Percentiles rank a stretch among this genome's conserved stretches.
Evolutionary conservation across 345 rosid genomes (phyloP).

Genomic region (Trapa incisa): DNA sequence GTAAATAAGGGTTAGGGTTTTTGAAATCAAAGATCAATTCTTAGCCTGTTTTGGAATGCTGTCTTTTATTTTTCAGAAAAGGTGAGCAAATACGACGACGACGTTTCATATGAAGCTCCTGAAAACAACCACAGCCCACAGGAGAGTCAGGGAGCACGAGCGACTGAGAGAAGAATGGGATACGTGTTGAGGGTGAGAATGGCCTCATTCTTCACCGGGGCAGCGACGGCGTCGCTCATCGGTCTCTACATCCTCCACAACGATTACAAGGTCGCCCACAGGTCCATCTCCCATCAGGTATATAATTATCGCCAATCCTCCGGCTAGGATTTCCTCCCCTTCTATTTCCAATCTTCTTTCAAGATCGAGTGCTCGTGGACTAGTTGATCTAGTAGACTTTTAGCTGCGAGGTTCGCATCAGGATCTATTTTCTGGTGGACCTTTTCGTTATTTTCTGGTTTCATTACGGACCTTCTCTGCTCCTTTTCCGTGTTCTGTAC

Average conservation of each 20-base stretch:
- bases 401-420: background rate
- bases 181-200: constrained; percentile 79
- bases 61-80: no score
- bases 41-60: no score
- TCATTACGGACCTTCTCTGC: background rate
- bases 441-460: no score
- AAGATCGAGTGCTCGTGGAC: no score
- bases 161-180: constrained; percentile 34
- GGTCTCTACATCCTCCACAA: constrained; percentile 67
- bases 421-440: background rate
- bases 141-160: background rate
- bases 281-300: constrained; percentile 75
- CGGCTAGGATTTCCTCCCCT: constrained; percentile 5
- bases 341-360: background rate
- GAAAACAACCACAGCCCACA: no score
- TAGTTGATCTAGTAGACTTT: background rate
- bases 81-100: no score
- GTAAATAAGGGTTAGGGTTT: no score
- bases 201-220: constrained; percentile 89
- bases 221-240: constrained; percentile 64
- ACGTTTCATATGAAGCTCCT: no score
- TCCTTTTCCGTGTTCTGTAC: background rate
- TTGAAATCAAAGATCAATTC: no score
- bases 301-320: background rate
- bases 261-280: constrained; percentile 76